Evolutionary conservation across 2,329 filamentous ascomycete species (phyloP), one percentile per base, ranked within the genome.

Genomic region (Diaporthe aspalathi): DNA sequence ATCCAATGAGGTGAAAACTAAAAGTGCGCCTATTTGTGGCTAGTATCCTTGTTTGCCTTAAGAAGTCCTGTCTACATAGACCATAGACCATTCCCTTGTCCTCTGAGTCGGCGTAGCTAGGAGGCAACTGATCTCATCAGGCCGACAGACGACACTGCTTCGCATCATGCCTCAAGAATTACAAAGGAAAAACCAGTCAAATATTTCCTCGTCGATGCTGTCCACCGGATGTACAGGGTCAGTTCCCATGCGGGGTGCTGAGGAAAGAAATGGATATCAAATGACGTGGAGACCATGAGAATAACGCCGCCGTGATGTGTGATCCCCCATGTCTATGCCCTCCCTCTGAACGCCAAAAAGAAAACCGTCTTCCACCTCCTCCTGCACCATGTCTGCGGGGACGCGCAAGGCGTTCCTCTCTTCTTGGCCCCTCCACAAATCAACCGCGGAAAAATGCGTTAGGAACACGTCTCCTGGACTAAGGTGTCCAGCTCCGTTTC

Each of bases 251-350:
- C 65, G 22, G 65, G 50, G 52, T 49, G 12, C 40, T 49, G 57
- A 71, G 60, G 57, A 47, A 54, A 50, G 29, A 69, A 66, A 68
- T 65, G 72, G 72, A 73, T 73, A 73, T 71, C 69, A 69, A 65
- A 71, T 47, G 52, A 71, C 68, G 66, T 66, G 65, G 38, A 67
- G 14, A 71, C 54, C 35, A 50, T 49, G 43, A 49, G 57, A 54
- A 32, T 38, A 69, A 73, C 69, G 69, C 69, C 72, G 45, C 54
- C 63, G 65, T 67, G 52, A 73, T 73, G 60, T 73, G 72, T 67
- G n/a, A 71, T 67, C 20, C 63, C 71, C 71, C 52, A n/a, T 43
- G 50, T 73, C 71, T 73, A 73, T 73, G 72, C 72, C 69, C 67
- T 38, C 69, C 65, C 50, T 68, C 38, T 54, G 7, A 52, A 53